Percentiles rank a stretch among this genome's conserved stretches.
Evolutionary conservation across 768 basidiomycete species (phyloP).

Genomic region (Wakefieldia striispora): DNA sequence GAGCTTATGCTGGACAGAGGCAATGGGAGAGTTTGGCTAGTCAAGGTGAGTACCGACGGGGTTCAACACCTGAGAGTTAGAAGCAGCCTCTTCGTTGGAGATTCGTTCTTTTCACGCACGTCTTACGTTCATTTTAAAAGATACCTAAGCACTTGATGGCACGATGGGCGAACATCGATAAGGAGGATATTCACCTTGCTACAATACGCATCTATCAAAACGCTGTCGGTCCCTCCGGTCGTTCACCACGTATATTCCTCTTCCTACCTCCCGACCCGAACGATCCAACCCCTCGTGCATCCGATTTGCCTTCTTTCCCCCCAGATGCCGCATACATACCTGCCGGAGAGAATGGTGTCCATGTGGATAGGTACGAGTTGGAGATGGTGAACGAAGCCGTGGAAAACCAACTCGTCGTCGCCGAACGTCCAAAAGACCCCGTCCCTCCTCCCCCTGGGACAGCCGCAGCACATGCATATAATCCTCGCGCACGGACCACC

Average conservation of each 20-base stretch:
- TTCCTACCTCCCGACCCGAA: conserved; percentile 58
- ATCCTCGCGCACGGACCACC: conserved; percentile 68
- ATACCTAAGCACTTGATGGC: conserved; percentile 86
- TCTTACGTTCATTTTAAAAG: conserved; percentile 38
- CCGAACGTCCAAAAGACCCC: conserved; percentile 73
- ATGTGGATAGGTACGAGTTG: conserved; percentile 74
- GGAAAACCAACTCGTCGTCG: conserved; percentile 83
- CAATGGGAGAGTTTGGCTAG: conserved; percentile 77
- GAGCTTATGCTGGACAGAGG: conserved; percentile 75
- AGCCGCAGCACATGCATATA: conserved; percentile 40
- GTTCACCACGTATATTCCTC: conserved; percentile 61
- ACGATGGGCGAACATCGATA: conserved; percentile 74
- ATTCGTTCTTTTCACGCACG: neutral
- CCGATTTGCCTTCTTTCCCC: conserved; percentile 25
- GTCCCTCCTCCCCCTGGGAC: conserved; percentile 37
- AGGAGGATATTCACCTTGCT: conserved; percentile 78
- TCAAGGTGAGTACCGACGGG: conserved; percentile 83
- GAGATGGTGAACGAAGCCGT: conserved; percentile 84
- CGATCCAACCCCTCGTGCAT: conserved; percentile 36
- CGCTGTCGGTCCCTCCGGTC: conserved; percentile 40
- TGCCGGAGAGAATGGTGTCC: conserved; percentile 27
- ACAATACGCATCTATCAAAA: conserved; percentile 77
- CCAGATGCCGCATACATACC: conserved; percentile 32
- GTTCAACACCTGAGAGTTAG: conserved; percentile 5
- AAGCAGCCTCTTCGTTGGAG: neutral